A percentile compares a stretch with the other conserved stretches of the same genome.
Conservation (phyloP, 768 basidiomycete genomes). For the Naganishia vaughanmartiniae region DNA sequence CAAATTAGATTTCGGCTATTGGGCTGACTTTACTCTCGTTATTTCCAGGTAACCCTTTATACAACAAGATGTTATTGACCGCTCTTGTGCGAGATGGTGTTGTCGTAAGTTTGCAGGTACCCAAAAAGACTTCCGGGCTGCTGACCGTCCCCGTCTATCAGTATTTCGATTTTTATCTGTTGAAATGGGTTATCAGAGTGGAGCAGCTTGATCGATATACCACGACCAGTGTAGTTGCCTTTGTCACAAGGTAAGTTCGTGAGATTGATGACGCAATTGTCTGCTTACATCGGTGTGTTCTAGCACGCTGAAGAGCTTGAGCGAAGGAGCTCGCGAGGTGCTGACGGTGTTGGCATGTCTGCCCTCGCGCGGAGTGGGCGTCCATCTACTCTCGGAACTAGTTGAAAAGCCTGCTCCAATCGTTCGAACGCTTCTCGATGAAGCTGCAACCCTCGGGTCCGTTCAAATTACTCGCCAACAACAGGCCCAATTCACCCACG, state of each 20-base stretch:
- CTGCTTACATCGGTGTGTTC: not conserved
- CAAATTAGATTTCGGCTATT: not conserved
- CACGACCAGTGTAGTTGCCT: constrained; percentile 22
- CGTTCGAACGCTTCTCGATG: constrained; percentile 15
- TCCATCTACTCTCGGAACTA: constrained; percentile 32
- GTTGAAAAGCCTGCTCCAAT: constrained; percentile 11
- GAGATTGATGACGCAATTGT: not conserved
- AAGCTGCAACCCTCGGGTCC: constrained; percentile 26
- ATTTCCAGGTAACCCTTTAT: constrained; percentile 33
- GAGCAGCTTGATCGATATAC: constrained; percentile 21
- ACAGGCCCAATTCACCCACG: constrained; percentile 37
- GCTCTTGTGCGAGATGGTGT: constrained; percentile 20
- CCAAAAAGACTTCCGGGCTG: not conserved
- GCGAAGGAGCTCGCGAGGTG: constrained; percentile 27
- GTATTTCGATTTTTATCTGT: constrained; percentile 28
- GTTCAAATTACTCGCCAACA: constrained; percentile 4
- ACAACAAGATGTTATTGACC: constrained; percentile 25
- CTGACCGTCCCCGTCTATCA: not conserved
- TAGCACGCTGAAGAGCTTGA: constrained; percentile 29
- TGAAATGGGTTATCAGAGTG: constrained; percentile 23
- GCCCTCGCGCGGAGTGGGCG: constrained; percentile 34
- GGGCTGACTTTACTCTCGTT: not conserved
- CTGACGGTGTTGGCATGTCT: constrained; percentile 36
- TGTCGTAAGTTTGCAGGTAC: not conserved
- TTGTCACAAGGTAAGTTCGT: constrained; percentile 14